Evolutionary conservation across 352 stramenopile genomes (phyloP), one percentile per base, ranked within the genome.

Genomic region (Aphanomyces stellatus): DNA sequence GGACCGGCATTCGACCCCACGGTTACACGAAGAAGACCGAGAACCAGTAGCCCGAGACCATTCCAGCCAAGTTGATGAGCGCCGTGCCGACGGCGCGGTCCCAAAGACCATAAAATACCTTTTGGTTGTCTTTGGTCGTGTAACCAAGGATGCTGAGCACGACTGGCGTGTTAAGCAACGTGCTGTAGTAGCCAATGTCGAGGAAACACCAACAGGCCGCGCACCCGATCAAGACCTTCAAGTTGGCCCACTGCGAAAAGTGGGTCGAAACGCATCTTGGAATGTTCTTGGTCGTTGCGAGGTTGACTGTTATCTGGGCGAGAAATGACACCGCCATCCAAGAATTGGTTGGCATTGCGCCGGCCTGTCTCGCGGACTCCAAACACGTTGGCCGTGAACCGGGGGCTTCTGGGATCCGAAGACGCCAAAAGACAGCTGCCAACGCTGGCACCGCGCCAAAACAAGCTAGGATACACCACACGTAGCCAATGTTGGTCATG

Each of bases 21-120:
- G 72, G 71, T 57, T 79, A 68, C 25, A 88, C 77, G 55, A 87
- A 73, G 60, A 77, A 77, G 51, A 88, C 77, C 10, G 80, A 79
- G 66, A 86, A 76, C 68, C 81, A 87, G 77, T 89, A 89, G 41
- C 80, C 76, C 7, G 80, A 78, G 3, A 88, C 76, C 10, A 75
- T 81, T 25, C 72, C 74, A 1, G 71, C 72, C 57, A 87, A 63
- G 69, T 80, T 82, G 69, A 82, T 81, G 35, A 80, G 63, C 27
- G 71, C 70, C 51, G 72, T 77, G 53, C 72, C 75, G 37, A 77
- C 69, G n/a, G 75, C 76, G 61, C 75, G 75, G 56, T 75, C 73
- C 72, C 72, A 77, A 41, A 76, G 51, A 25, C 76, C 71, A 57
- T 75, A 72, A 51, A 72, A 78, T 42, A 84, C 76, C 70, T 79